Evolutionary conservation across 1,284 basidiomycete genomes (phyloP), one percentile per base, ranked within the genome.

Genomic region (Boletellus deceptivus): DNA sequence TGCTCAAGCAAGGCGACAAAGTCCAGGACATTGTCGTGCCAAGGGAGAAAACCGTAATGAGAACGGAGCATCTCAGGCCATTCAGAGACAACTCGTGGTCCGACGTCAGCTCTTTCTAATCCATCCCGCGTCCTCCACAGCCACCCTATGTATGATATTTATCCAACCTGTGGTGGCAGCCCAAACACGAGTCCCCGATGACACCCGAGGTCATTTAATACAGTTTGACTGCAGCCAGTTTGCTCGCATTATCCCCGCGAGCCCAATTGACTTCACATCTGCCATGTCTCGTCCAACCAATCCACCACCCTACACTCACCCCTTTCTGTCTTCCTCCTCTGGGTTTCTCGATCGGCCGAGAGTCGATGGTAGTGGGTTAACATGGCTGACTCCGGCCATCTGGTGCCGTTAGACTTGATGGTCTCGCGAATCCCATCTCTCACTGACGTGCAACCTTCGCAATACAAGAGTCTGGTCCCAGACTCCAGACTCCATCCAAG

Each of bases 1-100:
- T 87, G 43, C 72, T 93, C 50, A 93, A 91, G 65, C 73, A 91
- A 43, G 91, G 86, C 17, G 83, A 89, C 52, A 83, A 80, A 58
- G 73, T 86, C 2, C 80, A 89, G 66, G 84, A 89, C 57, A 71
- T 89, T 20, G 79, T 83, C 29, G 58, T 66, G 35, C 61, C 62
- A 10, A 59, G 60, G 35, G 67, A 73, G 51, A 65, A 69, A 54
- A 76, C 75, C 0, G 65, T 71, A 24, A 55, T 63, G 65, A 55
- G 60, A 42, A 53, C 54, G 60, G 65, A 65, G 48, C 63, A 55
- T 37, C 37, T 63, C 35, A 67, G 54, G 20, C 54, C 61, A 18
- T 48, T 27, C n/a, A 65, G 56, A 46, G 35, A 48, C 36, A 53
- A 17, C 41, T 65, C 62, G 35, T 69, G 64, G 64, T 69, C 64